Conservation (phyloP, 768 basidiomycete species). For the Holtermanniella nyarrowii region DNA sequence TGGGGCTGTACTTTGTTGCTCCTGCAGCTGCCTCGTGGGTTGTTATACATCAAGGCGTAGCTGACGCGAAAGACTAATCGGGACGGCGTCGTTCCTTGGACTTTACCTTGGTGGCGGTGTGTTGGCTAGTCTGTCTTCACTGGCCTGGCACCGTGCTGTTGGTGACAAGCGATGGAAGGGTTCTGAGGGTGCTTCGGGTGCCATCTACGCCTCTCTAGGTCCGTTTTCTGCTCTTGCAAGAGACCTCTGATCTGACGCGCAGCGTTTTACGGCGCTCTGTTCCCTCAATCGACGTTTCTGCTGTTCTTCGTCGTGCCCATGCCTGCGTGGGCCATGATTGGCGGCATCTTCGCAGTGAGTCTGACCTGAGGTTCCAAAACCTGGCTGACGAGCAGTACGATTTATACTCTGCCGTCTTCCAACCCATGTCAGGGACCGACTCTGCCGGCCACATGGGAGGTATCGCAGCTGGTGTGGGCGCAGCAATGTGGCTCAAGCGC, state of each 20-base stretch:
- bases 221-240: neutral
- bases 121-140: slow-evolving; percentile 22
- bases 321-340: slow-evolving; percentile 34
- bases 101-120: slow-evolving; percentile 37
- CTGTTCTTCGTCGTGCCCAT: slow-evolving; percentile 39
- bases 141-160: slow-evolving; percentile 25
- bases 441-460: slow-evolving; percentile 38
- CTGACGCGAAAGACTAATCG: slow-evolving; percentile 19
- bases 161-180: slow-evolving; percentile 19
- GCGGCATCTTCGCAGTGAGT: slow-evolving; percentile 38
- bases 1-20: slow-evolving; percentile 38
- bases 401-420: slow-evolving; percentile 19
- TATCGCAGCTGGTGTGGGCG: slow-evolving; percentile 29
- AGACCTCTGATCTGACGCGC: neutral
- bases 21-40: slow-evolving; percentile 31
- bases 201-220: slow-evolving; percentile 34
- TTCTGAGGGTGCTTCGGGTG: slow-evolving; percentile 34
- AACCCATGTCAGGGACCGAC: slow-evolving; percentile 25
- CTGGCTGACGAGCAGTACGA: slow-evolving; percentile 23
- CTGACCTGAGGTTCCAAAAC: neutral
- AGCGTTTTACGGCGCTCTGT: slow-evolving; percentile 36
- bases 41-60: neutral
- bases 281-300: slow-evolving; percentile 32
- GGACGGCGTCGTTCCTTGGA: slow-evolving; percentile 34
- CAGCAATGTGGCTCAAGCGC: slow-evolving; percentile 17